Conservation (phyloP, 2,329 filamentous ascomycete species). For the Berkeleyomyces basicola region DNA sequence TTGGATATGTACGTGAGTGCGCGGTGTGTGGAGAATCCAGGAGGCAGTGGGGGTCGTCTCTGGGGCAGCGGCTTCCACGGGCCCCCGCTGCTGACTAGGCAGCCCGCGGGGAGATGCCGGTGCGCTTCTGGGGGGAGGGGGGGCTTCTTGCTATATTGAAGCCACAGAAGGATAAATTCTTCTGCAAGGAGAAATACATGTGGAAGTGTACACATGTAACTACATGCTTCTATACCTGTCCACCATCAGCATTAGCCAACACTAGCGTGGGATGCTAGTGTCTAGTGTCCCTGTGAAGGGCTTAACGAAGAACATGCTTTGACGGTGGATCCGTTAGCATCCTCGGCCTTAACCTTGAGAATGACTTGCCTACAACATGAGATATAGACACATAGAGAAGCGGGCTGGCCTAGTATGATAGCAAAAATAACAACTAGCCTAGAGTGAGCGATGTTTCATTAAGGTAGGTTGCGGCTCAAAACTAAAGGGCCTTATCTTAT, state of each 20-base stretch:
- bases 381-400: neutral
- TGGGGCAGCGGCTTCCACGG: neutral
- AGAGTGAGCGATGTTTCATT: conserved; percentile 2
- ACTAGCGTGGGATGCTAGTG: neutral
- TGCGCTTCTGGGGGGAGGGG: neutral
- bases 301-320: neutral
- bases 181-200: too few species aligned
- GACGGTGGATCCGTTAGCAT: conserved; percentile 1
- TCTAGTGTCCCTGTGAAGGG: neutral
- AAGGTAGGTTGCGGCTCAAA: conserved; percentile 7
- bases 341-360: neutral
- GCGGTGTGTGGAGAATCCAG: conserved; percentile 1
- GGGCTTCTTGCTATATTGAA: neutral
- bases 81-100: neutral
- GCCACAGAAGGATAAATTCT: neutral
- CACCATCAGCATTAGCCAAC: neutral
- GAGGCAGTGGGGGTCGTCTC: neutral
- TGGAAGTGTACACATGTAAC: too few species aligned
- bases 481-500: neutral
- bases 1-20: neutral
- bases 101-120: neutral
- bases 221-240: neutral
- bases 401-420: neutral
- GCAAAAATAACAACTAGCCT: neutral
- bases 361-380: neutral